Evolutionary conservation across 176 grass and related monocot genomes (phyloP).

Genomic region (Cocos nucifera): DNA sequence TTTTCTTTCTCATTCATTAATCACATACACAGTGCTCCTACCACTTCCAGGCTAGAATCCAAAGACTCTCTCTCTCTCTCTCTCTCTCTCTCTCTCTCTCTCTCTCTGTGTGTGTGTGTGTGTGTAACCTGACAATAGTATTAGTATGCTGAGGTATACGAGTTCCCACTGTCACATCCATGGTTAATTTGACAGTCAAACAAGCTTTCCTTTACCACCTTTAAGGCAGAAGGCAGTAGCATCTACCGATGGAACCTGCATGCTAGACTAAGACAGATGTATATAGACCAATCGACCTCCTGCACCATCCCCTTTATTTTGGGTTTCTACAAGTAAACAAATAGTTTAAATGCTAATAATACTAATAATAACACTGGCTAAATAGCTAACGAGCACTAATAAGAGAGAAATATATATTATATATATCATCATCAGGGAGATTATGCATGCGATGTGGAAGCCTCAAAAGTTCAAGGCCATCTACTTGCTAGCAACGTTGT

Average conservation of each 20-base stretch:
- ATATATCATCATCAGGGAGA: slow-evolving; percentile 42
- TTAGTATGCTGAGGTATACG: background rate
- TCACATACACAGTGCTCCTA: too few species aligned
- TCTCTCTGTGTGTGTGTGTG: too few species aligned
- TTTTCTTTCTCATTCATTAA: too few species aligned
- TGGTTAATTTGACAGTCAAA: slow-evolving; percentile 36
- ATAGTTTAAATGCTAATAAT: too few species aligned
- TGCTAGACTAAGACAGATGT: slow-evolving; percentile 16
- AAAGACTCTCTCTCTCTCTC: slow-evolving; percentile 1
- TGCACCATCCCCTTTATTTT: too few species aligned
- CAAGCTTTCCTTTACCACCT: slow-evolving; percentile 13
- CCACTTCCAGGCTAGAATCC: too few species aligned
- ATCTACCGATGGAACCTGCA: slow-evolving; percentile 23
- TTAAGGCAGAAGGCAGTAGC: slow-evolving; percentile 4
- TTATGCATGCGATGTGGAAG: slow-evolving; percentile 99
- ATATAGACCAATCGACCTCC: background rate
- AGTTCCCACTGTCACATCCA: slow-evolving; percentile 11
- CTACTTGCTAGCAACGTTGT: slow-evolving; percentile 83
- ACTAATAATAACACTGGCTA: too few species aligned
- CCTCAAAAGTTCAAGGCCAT: slow-evolving; percentile 99
- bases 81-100: background rate
- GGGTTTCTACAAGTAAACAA: too few species aligned
- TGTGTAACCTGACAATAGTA: too few species aligned
- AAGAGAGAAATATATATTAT: too few species aligned
- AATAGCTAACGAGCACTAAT: too few species aligned